Base-by-base conservation (phyloP, 2,329 filamentous ascomycete genomes). In the Sporothrix protearum region DNA sequence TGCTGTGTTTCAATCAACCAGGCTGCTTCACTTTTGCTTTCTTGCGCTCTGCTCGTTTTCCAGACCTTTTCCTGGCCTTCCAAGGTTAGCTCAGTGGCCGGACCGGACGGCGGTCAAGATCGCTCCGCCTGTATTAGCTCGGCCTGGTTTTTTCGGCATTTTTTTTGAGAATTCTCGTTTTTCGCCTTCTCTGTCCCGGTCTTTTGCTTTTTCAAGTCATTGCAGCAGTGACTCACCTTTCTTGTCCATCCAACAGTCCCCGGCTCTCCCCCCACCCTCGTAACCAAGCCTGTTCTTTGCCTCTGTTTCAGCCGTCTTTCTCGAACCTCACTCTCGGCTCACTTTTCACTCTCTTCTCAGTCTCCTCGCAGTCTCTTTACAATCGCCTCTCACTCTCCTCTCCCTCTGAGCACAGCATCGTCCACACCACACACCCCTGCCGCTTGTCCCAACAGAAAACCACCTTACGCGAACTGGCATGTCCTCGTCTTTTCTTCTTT, bases 381-480 rank as follows among this genome's bases (percentile, higher is more conserved):
- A 19, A n/a, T 28, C 47, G 22, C 64, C 8, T 55, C 47, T 55
- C 39, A 30, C 9, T n/a, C 9, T 12, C 14, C 19, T 42, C 47
- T 68, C 7, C 14, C 19, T 42, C 47, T 68, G 30, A 55, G 42
- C 30, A 51, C 45, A 28, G 7, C 10, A 12, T 25, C 14, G 8
- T 49, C 22, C 33, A 33, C 33, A n/a, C 25, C 33, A 47, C 42
- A 47, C 64, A 49, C 64, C 47, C 64, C 47, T 39, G 19, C 63
- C 36, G 10, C 47, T 28, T 7, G 45, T 39, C 49, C 49, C 30
- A 68, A 68, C 30, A 55, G 47, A 53, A 64, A 68, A 68, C 64
- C 47, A 55, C 64, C 39, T 39, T 53, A 68, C 64, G 64, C 64
- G 64, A 68, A 39, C 47, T 36, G 45, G 64, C 30, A 53, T 68